These are phyloP conservation scores for Haberlea rhodopensis DNA, from an alignment of 257 asterid species.

Conservation along the genomic window DNA sequence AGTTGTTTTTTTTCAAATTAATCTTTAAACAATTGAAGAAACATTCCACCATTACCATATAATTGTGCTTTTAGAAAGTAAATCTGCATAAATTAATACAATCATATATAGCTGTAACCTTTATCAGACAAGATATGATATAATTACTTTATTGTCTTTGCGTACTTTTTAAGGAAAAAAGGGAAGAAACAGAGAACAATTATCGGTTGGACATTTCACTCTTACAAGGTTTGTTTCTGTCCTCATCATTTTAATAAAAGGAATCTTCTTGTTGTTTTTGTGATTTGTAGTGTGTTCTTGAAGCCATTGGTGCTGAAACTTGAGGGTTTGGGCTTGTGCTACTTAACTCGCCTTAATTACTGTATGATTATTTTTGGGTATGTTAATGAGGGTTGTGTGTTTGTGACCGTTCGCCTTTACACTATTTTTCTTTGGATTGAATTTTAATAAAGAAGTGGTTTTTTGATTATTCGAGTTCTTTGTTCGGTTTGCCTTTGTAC, in stretches of 20 bases:
- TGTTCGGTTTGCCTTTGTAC: conserved; percentile 16
- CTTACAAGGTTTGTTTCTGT: neutral
- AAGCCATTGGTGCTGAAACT: conserved; percentile 41
- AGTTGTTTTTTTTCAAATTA: conserved; percentile 32
- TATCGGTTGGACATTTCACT: neutral
- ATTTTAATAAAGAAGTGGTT: conserved; percentile 17
- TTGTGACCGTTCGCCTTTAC: conserved; percentile 12
- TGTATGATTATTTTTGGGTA: too few relatives aligned
- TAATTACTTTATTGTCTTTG: neutral
- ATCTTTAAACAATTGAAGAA: conserved; percentile 11
- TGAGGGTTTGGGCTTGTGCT: conserved; percentile 51
- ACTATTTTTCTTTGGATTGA: too few relatives aligned
- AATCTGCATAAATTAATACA: neutral
- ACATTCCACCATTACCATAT: conserved; percentile 10
- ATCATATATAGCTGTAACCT: conserved; percentile 5
- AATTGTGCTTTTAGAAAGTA: conserved; percentile 13
- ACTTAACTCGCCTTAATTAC: conserved; percentile 39
- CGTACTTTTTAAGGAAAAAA: conserved; percentile 17
- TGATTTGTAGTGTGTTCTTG: conserved; percentile 41
- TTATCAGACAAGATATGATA: conserved; percentile 10
- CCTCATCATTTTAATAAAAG: neutral
- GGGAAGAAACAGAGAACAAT: conserved; percentile 24
- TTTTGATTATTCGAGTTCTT: conserved; percentile 19
- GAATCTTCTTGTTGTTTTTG: conserved; percentile 16
- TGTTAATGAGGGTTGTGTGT: conserved; percentile 1